Evolutionary conservation across 441 rosid species (phyloP), one percentile per base, ranked within the genome.

Genomic region (Mallotus japonicus): DNA sequence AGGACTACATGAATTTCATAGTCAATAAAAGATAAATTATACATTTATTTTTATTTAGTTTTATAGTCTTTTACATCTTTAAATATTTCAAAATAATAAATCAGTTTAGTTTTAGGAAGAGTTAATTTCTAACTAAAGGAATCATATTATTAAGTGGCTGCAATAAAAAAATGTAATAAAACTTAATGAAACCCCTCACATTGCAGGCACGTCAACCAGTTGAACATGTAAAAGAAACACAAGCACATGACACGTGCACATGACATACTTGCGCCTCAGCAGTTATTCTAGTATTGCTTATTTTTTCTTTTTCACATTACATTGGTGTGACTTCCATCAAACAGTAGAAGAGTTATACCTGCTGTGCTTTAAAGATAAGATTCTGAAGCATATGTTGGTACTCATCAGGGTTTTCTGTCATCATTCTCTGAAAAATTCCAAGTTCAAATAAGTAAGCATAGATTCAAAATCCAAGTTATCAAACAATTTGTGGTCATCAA

Each of bases 331-430:
- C 34, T 65, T 67, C 59, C 63, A 62, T 62, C 19, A 24, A 71
- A 61, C 53, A 15, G 58, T 59, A 15, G 17, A 75, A 67, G 40
- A 11, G 2, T 16, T 47, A 51, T 82, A 93, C 99, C 97, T 96
- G 99, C 78, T 96, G 99, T 69, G 99, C 99, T 84, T 87, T 93
- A 75, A 88, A 88, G 73, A 96, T 86, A 62, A 93, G 99, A 83
- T 89, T 96, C 83, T 96, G 98, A 73, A 96, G 93, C 97, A 89
- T 88, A 83, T 86, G 88, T 73, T 96, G 97, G 87, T 96, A 96
- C 78, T 89, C 92, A 69, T 93, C 98, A 65, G 98, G 97, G 62
- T 87, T 87, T 82, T 90, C 97, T 34, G 96, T 92, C 99, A 93
- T 96, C 99, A 93, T 96, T 84, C 97, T 89, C 99, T 96, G 88